A percentile compares a stretch with the other conserved stretches of the same genome.
Evolutionary conservation across 257 asterid species (phyloP).

Genomic region (Gentiana dahurica): DNA sequence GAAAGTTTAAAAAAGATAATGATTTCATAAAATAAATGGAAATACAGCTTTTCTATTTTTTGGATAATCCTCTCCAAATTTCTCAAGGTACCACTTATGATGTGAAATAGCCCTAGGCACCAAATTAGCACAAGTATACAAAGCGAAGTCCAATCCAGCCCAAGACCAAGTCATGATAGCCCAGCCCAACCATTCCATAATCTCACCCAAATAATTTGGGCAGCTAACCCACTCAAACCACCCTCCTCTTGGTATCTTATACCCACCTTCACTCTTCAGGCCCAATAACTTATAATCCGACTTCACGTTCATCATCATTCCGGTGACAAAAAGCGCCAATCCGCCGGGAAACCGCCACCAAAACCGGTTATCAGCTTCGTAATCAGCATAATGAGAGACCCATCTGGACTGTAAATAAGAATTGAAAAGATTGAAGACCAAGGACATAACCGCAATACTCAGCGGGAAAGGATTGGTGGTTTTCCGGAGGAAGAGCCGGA

Average conservation of each 20-base stretch:
- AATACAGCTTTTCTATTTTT: conserved; percentile 51
- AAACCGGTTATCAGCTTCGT: conserved; percentile 24
- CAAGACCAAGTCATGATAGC: conserved; percentile 59
- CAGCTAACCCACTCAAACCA: conserved; percentile 49
- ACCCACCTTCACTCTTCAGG: conserved; percentile 32
- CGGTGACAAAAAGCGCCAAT: conserved; percentile 22
- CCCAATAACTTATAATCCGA: conserved; percentile 41
- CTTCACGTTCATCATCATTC: conserved; percentile 40
- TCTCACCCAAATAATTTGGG: conserved; percentile 67
- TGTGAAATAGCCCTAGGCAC: conserved; percentile 49
- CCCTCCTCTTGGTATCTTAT: conserved; percentile 49
- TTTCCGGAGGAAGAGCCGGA: conserved; percentile 23
- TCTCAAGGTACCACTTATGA: conserved; percentile 61
- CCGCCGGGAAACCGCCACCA: conserved; percentile 38
- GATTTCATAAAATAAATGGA: conserved; percentile 31
- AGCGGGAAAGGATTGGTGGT: conserved; percentile 21
- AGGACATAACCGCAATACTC: conserved; percentile 35
- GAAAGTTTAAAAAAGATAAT: too few relatives aligned
- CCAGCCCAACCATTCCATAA: conserved; percentile 82
- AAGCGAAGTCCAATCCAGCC: conserved; percentile 48
- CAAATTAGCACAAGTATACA: conserved; percentile 56
- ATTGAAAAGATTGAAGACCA: conserved; percentile 35
- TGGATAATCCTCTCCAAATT: conserved; percentile 76
- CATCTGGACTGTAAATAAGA: conserved; percentile 37
- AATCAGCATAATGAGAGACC: conserved; percentile 43